phyloP scores from a whole-genome alignment of 306 rosid species.

The Mucuna pruriens region DNA sequence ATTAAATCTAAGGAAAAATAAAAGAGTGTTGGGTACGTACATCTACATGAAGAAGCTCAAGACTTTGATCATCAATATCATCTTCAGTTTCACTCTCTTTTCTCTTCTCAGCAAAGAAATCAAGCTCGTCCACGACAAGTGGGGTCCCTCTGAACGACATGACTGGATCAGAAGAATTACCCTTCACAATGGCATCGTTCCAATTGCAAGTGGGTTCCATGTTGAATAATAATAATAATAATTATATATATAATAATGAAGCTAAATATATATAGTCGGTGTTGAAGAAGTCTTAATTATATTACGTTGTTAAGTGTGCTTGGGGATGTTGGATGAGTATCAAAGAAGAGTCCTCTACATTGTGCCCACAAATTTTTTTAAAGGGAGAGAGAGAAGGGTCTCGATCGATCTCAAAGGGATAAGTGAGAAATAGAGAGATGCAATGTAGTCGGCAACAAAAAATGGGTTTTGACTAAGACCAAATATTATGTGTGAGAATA shows the following conservation, averaged over 20 bases:
- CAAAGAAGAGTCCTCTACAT: slow-evolving; percentile 30
- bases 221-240: too few relatives aligned
- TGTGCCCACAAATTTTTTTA: slow-evolving; percentile 31
- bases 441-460: slow-evolving; percentile 69
- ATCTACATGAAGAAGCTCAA: slow-evolving; percentile 46
- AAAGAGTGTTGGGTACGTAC: slow-evolving; percentile 23
- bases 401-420: too few relatives aligned
- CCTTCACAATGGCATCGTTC: slow-evolving; percentile 17
- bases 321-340: slow-evolving; percentile 32
- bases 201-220: slow-evolving; percentile 41
- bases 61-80: slow-evolving; percentile 9
- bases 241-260: background rate
- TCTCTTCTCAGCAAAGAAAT: slow-evolving; percentile 51
- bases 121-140: slow-evolving; percentile 51
- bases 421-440: slow-evolving; percentile 46
- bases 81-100: background rate
- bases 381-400: slow-evolving; percentile 14
- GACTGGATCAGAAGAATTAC: slow-evolving; percentile 19
- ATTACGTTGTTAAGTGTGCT: background rate
- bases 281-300: background rate
- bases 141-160: slow-evolving; percentile 42
- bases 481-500: slow-evolving; percentile 9
- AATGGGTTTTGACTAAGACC: slow-evolving; percentile 67
- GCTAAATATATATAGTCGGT: background rate
- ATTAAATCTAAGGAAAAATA: background rate